Percentiles rank a stretch among this genome's conserved stretches.
These are phyloP conservation scores for Macrocybe gigantea DNA, from an alignment of 768 basidiomycete species.

Conservation along the genomic window DNA sequence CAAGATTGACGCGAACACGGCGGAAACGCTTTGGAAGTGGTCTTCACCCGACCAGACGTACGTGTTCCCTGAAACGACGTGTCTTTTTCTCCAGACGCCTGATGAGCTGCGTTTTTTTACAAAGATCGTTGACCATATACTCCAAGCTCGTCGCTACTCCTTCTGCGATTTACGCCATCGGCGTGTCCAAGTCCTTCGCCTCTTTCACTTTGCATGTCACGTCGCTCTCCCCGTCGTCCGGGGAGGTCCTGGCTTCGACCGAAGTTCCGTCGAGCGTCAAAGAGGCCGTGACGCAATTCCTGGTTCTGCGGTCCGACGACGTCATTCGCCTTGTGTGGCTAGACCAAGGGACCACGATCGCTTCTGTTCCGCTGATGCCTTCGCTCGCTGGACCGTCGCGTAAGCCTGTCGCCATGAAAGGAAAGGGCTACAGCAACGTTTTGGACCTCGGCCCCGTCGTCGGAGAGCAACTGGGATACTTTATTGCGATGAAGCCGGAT, in stretches of 20 bases:
- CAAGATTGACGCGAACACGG: constrained; percentile 42
- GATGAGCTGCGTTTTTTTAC: constrained; percentile 2
- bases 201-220: constrained; percentile 66
- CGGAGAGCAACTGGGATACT: constrained; percentile 38
- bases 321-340: constrained; percentile 44
- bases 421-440: constrained; percentile 42
- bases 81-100: background rate
- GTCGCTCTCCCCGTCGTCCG: constrained; percentile 49
- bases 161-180: constrained; percentile 51
- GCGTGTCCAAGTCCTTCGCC: constrained; percentile 40
- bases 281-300: constrained; percentile 4
- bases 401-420: constrained; percentile 37
- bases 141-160: constrained; percentile 53
- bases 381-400: constrained; percentile 30
- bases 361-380: constrained; percentile 45
- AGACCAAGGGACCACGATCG: constrained; percentile 40
- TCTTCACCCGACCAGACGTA: constrained; percentile 63
- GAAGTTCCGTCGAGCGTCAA: constrained; percentile 49
- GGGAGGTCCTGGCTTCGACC: constrained; percentile 39
- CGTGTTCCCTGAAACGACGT: constrained; percentile 15
- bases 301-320: background rate
- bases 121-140: constrained; percentile 60
- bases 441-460: constrained; percentile 50
- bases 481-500: constrained; percentile 53
- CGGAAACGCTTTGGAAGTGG: constrained; percentile 67